Percentiles rank a stretch among this genome's conserved stretches.
These are phyloP conservation scores for Penicillium steckii DNA, from an alignment of 495 filamentous ascomycete species.

Conservation along the genomic window DNA sequence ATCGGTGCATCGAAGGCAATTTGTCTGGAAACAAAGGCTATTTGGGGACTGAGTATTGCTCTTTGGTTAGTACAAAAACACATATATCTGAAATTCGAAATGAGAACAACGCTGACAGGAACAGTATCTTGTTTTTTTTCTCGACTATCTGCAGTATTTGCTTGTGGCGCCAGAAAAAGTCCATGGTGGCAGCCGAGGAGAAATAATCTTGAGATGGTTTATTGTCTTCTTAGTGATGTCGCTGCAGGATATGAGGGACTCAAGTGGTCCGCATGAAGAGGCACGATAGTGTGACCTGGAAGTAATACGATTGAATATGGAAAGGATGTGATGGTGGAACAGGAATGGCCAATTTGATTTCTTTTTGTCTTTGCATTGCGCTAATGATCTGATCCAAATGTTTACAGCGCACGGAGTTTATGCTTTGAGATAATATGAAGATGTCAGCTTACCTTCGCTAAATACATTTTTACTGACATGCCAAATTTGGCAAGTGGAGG, in stretches of 20 bases:
- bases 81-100: background rate
- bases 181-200: conserved; percentile 21
- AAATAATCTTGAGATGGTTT: conserved; percentile 11
- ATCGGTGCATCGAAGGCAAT: conserved; percentile 64
- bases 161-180: conserved; percentile 57
- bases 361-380: background rate
- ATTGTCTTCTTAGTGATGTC: too few species aligned
- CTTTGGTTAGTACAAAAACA: conserved; percentile 54
- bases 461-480: too few species aligned
- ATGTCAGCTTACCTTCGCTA: background rate
- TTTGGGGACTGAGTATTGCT: conserved; percentile 86
- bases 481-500: too few species aligned
- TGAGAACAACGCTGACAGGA: conserved; percentile 1
- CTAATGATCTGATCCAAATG: background rate
- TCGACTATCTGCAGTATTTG: conserved; percentile 55
- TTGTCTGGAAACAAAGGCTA: conserved; percentile 82
- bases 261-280: too few species aligned
- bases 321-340: background rate
- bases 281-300: too few species aligned
- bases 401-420: background rate
- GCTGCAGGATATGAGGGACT: too few species aligned
- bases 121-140: conserved; percentile 69
- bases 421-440: background rate
- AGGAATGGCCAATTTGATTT: background rate
- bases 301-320: background rate